phyloP scores from a whole-genome alignment of 1,284 basidiomycete species.

The Boletus semigastroideus region DNA sequence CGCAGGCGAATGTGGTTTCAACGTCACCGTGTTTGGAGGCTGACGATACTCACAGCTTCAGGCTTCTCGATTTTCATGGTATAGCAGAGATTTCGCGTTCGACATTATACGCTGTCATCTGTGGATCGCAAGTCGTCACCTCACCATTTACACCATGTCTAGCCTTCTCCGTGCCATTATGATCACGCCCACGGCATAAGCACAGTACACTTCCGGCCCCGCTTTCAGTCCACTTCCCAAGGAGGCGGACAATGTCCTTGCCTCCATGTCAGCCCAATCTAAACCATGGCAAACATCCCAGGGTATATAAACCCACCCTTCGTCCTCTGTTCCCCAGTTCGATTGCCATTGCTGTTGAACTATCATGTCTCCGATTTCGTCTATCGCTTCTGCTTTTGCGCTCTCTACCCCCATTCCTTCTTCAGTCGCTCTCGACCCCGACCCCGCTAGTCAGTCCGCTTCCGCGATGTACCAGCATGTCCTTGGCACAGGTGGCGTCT shows the following conservation, averaged over 20 bases:
- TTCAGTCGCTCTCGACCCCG: background rate
- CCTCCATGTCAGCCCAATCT: slow-evolving; percentile 5
- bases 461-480: slow-evolving; percentile 3
- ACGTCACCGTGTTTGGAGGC: no score
- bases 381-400: slow-evolving; percentile 11
- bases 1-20: no score
- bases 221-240: background rate
- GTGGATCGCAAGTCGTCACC: no score
- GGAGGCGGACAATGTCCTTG: slow-evolving; percentile 12
- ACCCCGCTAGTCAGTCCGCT: slow-evolving; percentile 1
- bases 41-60: no score
- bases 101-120: no score
- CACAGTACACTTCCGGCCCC: background rate
- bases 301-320: slow-evolving; percentile 9
- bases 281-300: background rate
- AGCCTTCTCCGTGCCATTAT: background rate
- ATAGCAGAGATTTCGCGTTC: no score
- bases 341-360: slow-evolving; percentile 9
- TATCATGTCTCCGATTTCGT: slow-evolving; percentile 23
- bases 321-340: slow-evolving; percentile 1
- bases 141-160: no score
- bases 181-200: background rate
- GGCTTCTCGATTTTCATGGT: no score
- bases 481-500: slow-evolving; percentile 14
- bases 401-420: slow-evolving; percentile 2